phyloP scores from a whole-genome alignment of 306 rosid genomes.

The Rosa persica region DNA sequence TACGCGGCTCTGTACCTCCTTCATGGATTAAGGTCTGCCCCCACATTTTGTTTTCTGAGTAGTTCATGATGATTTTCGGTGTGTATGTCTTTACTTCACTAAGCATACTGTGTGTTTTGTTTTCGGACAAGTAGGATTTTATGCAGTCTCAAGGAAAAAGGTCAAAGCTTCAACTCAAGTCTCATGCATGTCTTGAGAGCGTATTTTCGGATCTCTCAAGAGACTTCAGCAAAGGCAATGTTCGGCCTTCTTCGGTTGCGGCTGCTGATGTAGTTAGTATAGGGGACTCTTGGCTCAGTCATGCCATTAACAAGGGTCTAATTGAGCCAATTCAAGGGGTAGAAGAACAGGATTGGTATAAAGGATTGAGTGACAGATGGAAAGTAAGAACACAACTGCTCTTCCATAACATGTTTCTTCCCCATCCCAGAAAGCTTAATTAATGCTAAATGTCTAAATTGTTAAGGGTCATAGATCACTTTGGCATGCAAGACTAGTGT shows the following conservation, averaged over 20 bases:
- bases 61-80: background rate
- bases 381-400: slow-evolving; percentile 64
- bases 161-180: slow-evolving; percentile 58
- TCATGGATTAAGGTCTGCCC: slow-evolving; percentile 81
- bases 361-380: slow-evolving; percentile 70
- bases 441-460: background rate
- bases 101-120: slow-evolving; percentile 4
- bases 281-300: slow-evolving; percentile 90
- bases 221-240: slow-evolving; percentile 45
- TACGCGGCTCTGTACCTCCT: slow-evolving; percentile 90
- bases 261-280: slow-evolving; percentile 80
- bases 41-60: slow-evolving; percentile 8
- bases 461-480: background rate
- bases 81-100: background rate
- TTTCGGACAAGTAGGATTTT: slow-evolving; percentile 59
- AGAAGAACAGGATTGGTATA: slow-evolving; percentile 91
- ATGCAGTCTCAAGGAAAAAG: slow-evolving; percentile 80
- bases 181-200: slow-evolving; percentile 56
- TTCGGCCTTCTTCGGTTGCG: slow-evolving; percentile 56
- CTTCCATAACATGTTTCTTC: slow-evolving; percentile 8
- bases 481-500: background rate
- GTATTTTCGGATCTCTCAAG: slow-evolving; percentile 64
- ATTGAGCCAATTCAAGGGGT: slow-evolving; percentile 71
- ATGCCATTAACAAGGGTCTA: slow-evolving; percentile 59
- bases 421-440: background rate